phyloP scores from a whole-genome alignment of 2,329 filamentous ascomycete species.

The Hymenoscyphus fructigenus region DNA sequence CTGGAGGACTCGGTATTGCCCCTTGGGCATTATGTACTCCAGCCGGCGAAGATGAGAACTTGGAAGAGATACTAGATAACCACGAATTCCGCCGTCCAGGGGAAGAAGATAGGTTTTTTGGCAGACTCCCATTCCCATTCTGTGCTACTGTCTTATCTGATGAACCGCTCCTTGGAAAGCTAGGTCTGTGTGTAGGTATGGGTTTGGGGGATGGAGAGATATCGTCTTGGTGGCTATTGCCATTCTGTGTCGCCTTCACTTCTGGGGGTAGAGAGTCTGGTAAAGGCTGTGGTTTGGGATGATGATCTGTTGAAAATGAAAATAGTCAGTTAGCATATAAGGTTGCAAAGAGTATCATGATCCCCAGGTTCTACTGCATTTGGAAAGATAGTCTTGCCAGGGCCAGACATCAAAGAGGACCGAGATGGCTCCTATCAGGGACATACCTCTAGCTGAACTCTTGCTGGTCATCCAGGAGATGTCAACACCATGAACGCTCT shows the following conservation, averaged over 20 bases:
- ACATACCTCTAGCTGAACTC: slow-evolving; percentile 33
- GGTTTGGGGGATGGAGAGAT: slow-evolving; percentile 23
- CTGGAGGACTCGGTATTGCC: slow-evolving; percentile 30
- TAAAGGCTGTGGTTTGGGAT: slow-evolving; percentile 16
- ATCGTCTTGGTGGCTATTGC: slow-evolving; percentile 19
- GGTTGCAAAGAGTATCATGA: not conserved
- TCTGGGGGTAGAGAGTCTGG: slow-evolving; percentile 15
- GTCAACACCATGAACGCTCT: slow-evolving; percentile 37
- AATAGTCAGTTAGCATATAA: slow-evolving; percentile 9
- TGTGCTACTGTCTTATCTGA: slow-evolving; percentile 27
- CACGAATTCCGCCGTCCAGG: slow-evolving; percentile 67
- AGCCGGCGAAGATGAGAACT: slow-evolving; percentile 68
- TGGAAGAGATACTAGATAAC: slow-evolving; percentile 91
- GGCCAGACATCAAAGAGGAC: slow-evolving; percentile 1
- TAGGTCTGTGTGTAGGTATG: slow-evolving; percentile 27
- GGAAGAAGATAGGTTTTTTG: slow-evolving; percentile 19
- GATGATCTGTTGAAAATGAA: slow-evolving; percentile 17
- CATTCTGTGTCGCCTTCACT: slow-evolving; percentile 23
- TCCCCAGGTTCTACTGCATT: slow-evolving; percentile 16
- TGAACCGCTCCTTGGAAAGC: slow-evolving; percentile 28
- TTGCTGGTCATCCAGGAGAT: slow-evolving; percentile 37
- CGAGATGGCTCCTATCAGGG: not conserved
- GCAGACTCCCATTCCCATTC: slow-evolving; percentile 25
- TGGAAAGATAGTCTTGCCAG: slow-evolving; percentile 4
- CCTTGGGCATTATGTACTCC: slow-evolving; percentile 29